Evolutionary conservation across 495 filamentous ascomycete species (phyloP), one percentile per base, ranked within the genome.

Genomic region (Penicillium odoratum): DNA sequence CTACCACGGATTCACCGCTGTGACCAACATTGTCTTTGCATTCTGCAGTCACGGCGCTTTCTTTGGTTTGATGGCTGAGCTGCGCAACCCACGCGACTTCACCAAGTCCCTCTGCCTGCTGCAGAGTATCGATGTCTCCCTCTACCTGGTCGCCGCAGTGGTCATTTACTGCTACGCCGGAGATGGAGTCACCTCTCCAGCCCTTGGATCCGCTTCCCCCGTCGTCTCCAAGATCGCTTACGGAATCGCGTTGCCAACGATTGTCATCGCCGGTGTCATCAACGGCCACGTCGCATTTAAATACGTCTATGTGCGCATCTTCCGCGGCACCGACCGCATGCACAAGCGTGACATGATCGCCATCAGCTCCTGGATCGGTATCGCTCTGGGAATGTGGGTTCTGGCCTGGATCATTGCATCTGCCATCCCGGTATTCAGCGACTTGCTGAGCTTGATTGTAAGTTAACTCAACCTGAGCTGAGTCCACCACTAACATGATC

Each of bases 51-150:
- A 90, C 76, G 77, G 86, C 64, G 83, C 88, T 61, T 88, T 90
- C 70, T 89, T 93, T 73, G 83, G 79, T 48, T 85, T 93, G 64
- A 88, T 89, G 67, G 84, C 86, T 53, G 90, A 93, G 69, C 81
- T 93, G 74, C 83, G 86, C 63, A 81, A 85, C 3, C 88, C 88
- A 0, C 67, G 69, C 47, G 83, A 90, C 66, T 91, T 83, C 66
- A 76, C 78, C 53, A 89, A 89, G 69, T 82, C 88, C 13, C 81
- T 92, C 33, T 78, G 77, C 48, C 63, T 85, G 10, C 83, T 90
- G 0, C 87, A 89, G 59, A 63, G 78, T 44, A 77, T 83, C 34
- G 87, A 90, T 59, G 86, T 86, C 38, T 64, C 77, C 47, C 82
- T 92, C 42, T 93, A 95, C 72, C 28, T 78, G 26, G 61, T 77